phyloP scores from a whole-genome alignment of 768 basidiomycete genomes.

The Auricularia sp. region DNA sequence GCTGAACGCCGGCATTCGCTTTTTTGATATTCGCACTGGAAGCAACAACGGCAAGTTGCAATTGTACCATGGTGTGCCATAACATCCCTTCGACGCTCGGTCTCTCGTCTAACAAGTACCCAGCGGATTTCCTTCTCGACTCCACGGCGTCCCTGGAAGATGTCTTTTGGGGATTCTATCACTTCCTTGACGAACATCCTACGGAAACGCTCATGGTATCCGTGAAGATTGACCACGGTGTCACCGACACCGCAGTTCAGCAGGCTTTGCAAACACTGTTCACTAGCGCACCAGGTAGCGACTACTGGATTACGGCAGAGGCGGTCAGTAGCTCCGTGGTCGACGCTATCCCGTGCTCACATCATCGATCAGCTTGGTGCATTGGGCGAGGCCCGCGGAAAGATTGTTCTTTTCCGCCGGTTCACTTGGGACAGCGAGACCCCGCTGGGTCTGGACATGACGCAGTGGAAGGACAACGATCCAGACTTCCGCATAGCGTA shows the following conservation, averaged over 20 bases:
- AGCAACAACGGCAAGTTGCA: slow-evolving; percentile 8
- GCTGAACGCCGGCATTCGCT: slow-evolving; percentile 15
- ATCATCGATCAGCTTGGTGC: neutral
- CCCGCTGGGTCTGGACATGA: slow-evolving; percentile 4
- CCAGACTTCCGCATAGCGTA: slow-evolving; percentile 26
- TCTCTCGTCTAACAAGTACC: neutral
- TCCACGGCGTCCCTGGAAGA: slow-evolving; percentile 39
- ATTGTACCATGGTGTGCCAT: slow-evolving; percentile 12
- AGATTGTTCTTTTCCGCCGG: slow-evolving; percentile 41
- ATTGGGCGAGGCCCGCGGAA: slow-evolving; percentile 43
- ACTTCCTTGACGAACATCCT: slow-evolving; percentile 42
- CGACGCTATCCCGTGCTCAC: neutral
- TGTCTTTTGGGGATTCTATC: slow-evolving; percentile 41
- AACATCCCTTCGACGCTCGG: neutral
- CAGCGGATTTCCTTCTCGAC: slow-evolving; percentile 28
- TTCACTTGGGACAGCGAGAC: slow-evolving; percentile 34
- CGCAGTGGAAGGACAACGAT: slow-evolving; percentile 39
- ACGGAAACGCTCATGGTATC: slow-evolving; percentile 43
- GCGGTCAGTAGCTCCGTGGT: slow-evolving; percentile 28
- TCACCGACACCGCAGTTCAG: slow-evolving; percentile 34
- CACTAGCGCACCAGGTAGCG: slow-evolving; percentile 29
- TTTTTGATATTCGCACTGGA: slow-evolving; percentile 16
- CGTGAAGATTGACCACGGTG: slow-evolving; percentile 39
- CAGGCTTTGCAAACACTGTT: slow-evolving; percentile 32
- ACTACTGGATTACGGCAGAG: slow-evolving; percentile 38